Base-by-base conservation (phyloP, 2,329 filamentous ascomycete genomes). In the Diaporthe citrichinensis region DNA sequence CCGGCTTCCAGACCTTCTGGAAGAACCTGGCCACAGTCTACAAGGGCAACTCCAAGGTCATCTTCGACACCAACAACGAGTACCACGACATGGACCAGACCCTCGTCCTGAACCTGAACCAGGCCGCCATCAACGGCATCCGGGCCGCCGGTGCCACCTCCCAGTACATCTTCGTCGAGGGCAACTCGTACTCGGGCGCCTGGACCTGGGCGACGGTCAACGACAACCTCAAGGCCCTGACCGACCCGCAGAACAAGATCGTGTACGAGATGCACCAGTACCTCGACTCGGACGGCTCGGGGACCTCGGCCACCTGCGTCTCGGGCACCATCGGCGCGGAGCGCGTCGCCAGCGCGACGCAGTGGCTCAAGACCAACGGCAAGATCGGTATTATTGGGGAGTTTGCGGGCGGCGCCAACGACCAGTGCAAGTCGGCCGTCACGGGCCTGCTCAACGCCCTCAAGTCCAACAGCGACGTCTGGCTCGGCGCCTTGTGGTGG, bases 61-160 rank as follows among this genome's bases (percentile, higher is more conserved):
- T 91, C 79, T 91, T 91, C 77, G 89, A 91, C 81, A 91, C 88
- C 72, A 91, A 91, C 86, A 92, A 92, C 80, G 90, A 92, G 84
- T 92, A 90, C 81, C 85, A 92, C 79, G 87, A 87, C 79, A 90
- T 91, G 86, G 89, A 91, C 76, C 88, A 91, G 81, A 82, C 81
- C 2, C 86, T 91, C 17, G 89, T 92, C 25, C 82, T 89, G 49
- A 82, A 87, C 77, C 87, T 92, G 65, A 92, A 92, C 86, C 90
- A 92, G 80, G 90, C 89, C 23, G 90, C 89, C 76, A 91, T 92
- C 79, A 80, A 91, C 79, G 88, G 86, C 77, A 91, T 92, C 81
- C 88, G 90, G 46, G 86, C 83, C 20, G 86, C 88, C 14, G 90
- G 90, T 9, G 90, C 90, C 9, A 91, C 84, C 2, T 83, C 81